Evolutionary conservation across 306 rosid genomes (phyloP).

Genomic region (Leucaena leucocephala): DNA sequence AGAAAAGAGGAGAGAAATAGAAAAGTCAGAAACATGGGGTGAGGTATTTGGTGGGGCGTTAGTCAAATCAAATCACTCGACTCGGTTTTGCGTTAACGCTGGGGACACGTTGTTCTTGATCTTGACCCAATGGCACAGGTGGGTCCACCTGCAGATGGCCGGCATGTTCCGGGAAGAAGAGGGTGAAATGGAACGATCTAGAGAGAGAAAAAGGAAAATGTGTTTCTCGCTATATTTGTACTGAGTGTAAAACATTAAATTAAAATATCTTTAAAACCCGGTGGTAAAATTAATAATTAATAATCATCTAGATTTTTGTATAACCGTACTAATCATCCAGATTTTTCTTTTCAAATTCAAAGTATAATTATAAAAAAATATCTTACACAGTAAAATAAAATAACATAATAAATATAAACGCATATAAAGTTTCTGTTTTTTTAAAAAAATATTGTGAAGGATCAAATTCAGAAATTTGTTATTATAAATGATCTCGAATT

Average conservation of each 20-base stretch:
- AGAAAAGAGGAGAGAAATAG: not conserved
- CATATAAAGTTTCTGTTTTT: too few species aligned
- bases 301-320: too few species aligned
- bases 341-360: too few species aligned
- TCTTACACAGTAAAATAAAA: too few species aligned
- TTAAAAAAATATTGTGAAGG: too few species aligned
- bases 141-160: not conserved
- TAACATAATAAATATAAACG: too few species aligned
- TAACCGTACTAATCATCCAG: too few species aligned
- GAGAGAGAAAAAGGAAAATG: not conserved
- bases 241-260: not conserved
- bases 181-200: not conserved
- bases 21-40: slow-evolving; percentile 26
- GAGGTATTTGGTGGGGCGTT: too few species aligned
- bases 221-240: not conserved
- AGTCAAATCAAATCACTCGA: not conserved
- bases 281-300: not conserved
- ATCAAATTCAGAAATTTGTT: too few species aligned
- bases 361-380: too few species aligned
- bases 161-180: not conserved
- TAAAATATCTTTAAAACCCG: not conserved
- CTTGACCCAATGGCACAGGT: not conserved
- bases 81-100: not conserved
- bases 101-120: not conserved
- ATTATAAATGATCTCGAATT: too few species aligned